A percentile compares a stretch with the other conserved stretches of the same genome.
phyloP scores from a whole-genome alignment of 2,329 filamentous ascomycete species.

The Hysterium pulicare region DNA sequence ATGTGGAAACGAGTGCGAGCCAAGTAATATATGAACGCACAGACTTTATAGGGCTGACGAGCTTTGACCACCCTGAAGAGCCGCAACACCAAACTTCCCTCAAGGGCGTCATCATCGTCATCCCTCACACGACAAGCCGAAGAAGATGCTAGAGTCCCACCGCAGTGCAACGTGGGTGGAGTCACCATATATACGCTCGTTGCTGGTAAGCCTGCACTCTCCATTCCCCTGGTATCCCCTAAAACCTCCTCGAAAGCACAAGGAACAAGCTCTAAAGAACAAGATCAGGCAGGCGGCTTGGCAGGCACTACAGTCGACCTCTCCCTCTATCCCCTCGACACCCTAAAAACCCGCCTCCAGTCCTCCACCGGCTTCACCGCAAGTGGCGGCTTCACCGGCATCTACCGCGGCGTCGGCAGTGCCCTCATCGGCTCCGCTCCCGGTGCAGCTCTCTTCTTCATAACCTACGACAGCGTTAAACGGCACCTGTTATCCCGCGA shows the following conservation, averaged over 20 bases:
- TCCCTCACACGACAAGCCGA: conserved; percentile 20
- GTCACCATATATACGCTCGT: conserved; percentile 47
- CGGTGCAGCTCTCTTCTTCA: conserved; percentile 95
- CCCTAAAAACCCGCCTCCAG: conserved; percentile 95
- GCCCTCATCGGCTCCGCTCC: conserved; percentile 89
- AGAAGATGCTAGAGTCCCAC: conserved; percentile 26
- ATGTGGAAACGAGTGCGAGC: too few relatives aligned
- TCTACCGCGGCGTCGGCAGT: conserved; percentile 89
- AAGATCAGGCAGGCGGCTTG: conserved; percentile 83
- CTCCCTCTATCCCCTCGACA: conserved; percentile 96
- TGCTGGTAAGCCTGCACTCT: conserved; percentile 37
- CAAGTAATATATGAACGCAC: too few relatives aligned
- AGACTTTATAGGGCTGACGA: conserved; percentile 2
- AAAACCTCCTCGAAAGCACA: conserved; percentile 6
- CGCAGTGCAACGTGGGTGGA: conserved; percentile 36
- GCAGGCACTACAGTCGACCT: conserved; percentile 96
- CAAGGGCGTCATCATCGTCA: conserved; percentile 6
- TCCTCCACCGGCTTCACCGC: conserved; percentile 73
- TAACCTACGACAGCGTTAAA: conserved; percentile 78
- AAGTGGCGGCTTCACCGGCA: conserved; percentile 82
- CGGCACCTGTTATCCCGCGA: conserved; percentile 18
- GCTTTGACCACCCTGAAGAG: neutral
- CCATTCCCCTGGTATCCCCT: neutral
- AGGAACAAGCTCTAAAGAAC: too few relatives aligned
- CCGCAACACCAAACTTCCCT: conserved; percentile 1